These are phyloP conservation scores for Tuber magnatum DNA, from an alignment of 495 filamentous ascomycete species.

Conservation along the genomic window DNA sequence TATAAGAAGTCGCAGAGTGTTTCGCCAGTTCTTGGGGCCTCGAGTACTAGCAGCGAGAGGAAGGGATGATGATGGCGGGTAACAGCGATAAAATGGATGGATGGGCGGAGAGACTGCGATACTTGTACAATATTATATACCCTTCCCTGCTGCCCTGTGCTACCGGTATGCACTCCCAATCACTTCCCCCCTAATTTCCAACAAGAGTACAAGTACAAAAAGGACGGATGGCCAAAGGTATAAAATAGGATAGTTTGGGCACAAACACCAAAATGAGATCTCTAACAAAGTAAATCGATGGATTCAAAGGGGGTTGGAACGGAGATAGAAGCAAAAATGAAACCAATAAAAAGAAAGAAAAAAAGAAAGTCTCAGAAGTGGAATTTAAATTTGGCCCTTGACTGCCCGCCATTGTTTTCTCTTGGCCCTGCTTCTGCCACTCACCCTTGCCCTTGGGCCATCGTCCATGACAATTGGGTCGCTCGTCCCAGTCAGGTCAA, in stretches of 20 bases:
- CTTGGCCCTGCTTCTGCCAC: conserved; percentile 6
- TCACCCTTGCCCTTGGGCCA: not conserved
- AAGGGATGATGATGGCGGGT: conserved; percentile 3
- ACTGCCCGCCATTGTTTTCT: conserved; percentile 16
- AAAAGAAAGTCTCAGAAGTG: conserved; percentile 8
- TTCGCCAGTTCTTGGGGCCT: conserved; percentile 33
- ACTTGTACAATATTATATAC: not conserved
- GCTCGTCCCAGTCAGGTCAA: conserved; percentile 29
- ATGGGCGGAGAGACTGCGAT: not conserved
- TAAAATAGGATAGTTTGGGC: not conserved
- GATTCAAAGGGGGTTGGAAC: not conserved
- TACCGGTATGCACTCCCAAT: not conserved
- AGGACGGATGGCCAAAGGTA: not conserved
- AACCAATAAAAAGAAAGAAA: not conserved
- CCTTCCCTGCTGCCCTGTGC: not conserved
- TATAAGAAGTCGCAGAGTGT: conserved; percentile 80
- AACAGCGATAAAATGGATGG: not conserved
- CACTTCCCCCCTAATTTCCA: not conserved
- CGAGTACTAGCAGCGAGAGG: conserved; percentile 10
- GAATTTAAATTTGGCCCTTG: conserved; percentile 14
- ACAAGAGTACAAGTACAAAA: not conserved
- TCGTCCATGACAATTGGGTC: conserved; percentile 17
- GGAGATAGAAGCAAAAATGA: not conserved
- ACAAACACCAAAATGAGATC: not conserved
- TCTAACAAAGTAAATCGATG: not conserved